Base-by-base conservation (phyloP, 108 stramenopile species). In the Cyclostephanos invisitatus region DNA sequence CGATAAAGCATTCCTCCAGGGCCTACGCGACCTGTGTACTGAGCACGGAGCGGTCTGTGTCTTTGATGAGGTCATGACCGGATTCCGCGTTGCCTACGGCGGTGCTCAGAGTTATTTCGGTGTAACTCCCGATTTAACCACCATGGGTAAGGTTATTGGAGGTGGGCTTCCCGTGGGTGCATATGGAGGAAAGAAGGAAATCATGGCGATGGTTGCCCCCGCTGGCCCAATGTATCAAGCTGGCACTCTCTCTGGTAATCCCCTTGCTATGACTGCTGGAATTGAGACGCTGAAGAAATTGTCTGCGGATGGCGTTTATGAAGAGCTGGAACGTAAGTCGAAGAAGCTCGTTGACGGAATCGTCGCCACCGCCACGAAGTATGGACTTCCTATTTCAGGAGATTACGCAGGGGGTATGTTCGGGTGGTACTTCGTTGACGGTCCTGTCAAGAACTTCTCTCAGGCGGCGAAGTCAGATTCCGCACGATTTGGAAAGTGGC, bases 21-120 rank as follows among this genome's bases (percentile, higher is more conserved):
- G 96, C 66, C 68, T 97, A 21, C 91, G 98, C 61, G 81, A 96
- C 59, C 74, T 98, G 72, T 79, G 90, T 67, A 80, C 70, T 48
- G 91, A 96, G 64, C 83, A 97, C 78, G 98, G 95, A 29, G 83
- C 98, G 7, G 85, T 98, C 25, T 83, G 97, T 51, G 97, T 97
- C 66, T 98, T 98, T 74, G 98, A 98, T 82, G 98, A 98, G 85
- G 98, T 98, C 70, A 98, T 98, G 98, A 98, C 98, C 62, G 98
- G 98, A 70, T 98, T 98, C 95, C 97, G 98, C 74, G 91, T 98
- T 42, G 57, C 97, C 35, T 98, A 96, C 77, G 98, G 98, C 46
- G 96, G 98, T 55, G 98, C 96, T 7, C 97, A 98, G 81, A 71
- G 91, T 78, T 97, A 97, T 79, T 98, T 97, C 72, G 96, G 98